Base-by-base conservation (phyloP, 805 yeast genomes). In the Cyberlindnera mrakii region DNA sequence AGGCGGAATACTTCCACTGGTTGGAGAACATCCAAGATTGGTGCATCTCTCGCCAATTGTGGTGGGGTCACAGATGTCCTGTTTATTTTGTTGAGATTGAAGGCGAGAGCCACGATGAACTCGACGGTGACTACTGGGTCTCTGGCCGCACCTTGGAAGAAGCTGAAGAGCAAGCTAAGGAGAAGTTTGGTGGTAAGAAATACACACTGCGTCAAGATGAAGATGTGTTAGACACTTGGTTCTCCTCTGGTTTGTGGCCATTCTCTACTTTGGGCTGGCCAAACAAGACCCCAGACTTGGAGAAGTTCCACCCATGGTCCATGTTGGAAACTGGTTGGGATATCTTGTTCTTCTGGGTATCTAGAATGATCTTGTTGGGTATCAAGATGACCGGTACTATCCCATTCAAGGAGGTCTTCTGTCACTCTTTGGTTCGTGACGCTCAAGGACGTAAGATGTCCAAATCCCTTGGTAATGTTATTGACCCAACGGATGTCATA, bases 371-470 rank as follows among this genome's bases (percentile, higher is more conserved):
- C 51, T 75, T 91, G 70, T 71, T 93, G 60, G 93, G 96, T 50
- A 65, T 89, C 57, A 90, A 91, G 68, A 73, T 91, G 65, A 87
- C 96, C 20, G 97, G 96, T 40, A 70, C 80, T 45, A 78, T 87
- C 53, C 99, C 99, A 47, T 93, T 93, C 77, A 82, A 78, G 54
- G 98, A 93, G 68, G 98, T 93, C 15, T 93, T 88, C 80, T 91
- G 98, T 68, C 99, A 93, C 66, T 90, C 99, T 15, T 81, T 93
- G 65, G 96, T 93, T 35, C 89, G 99, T 71, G 99, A 93, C 68
- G 96, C 99, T 42, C 98, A 93, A 68, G 99, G 99, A 53, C 83
- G 99, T 65, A 93, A 93, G 71, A 90, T 93, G 99, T 91, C 98
- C 50, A 91, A 91, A 70, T 88, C 97, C 43, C 74, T 91, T 54